Conservation (phyloP, 1,284 basidiomycete genomes). For the Coniferiporia weirii region DNA sequence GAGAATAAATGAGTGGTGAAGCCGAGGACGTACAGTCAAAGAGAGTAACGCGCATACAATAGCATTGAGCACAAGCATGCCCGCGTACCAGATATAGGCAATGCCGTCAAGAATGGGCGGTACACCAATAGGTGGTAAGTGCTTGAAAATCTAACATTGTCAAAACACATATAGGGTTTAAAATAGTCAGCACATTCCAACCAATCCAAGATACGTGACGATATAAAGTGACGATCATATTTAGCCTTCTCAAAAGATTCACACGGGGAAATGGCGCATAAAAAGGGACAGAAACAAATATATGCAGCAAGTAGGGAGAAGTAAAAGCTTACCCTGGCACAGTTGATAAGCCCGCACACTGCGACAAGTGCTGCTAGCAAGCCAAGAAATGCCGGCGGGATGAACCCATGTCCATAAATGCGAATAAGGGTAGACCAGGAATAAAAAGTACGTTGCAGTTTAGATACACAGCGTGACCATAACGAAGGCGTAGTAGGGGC, state of each 20-base stretch:
- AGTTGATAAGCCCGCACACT: constrained; percentile 4
- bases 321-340: constrained; percentile 7
- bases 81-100: constrained; percentile 7
- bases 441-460: no score
- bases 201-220: background rate
- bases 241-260: no score
- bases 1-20: background rate
- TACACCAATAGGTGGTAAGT: constrained; percentile 4
- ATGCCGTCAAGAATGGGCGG: constrained; percentile 6
- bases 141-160: background rate
- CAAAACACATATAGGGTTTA: background rate
- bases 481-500: no score
- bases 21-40: background rate
- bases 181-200: background rate
- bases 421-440: no score
- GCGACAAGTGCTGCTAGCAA: background rate
- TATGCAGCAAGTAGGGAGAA: background rate
- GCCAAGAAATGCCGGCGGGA: background rate
- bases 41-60: constrained; percentile 6
- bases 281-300: background rate
- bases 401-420: background rate
- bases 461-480: no score
- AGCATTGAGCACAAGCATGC: constrained; percentile 6
- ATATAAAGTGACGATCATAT: background rate
- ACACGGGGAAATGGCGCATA: no score